Conservation (phyloP, 1,139 yeast species). For the Nematodospora anomalae region DNA sequence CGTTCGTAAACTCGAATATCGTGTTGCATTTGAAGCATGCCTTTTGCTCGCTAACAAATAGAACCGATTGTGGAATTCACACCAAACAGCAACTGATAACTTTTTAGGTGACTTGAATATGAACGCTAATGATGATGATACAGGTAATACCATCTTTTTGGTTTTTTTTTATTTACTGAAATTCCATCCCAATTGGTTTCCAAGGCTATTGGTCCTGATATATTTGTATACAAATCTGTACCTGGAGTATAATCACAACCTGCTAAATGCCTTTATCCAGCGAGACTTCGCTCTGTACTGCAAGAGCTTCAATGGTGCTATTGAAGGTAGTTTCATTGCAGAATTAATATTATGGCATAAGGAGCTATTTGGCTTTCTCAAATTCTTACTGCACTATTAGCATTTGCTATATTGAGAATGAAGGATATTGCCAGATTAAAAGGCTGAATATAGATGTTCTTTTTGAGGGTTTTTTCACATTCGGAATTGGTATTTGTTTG, state of each 20-base stretch:
- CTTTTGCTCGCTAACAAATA: conserved; percentile 34
- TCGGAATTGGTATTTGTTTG: conserved; percentile 52
- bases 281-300: conserved; percentile 25
- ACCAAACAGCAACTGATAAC: conserved; percentile 35
- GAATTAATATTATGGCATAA: conserved; percentile 28
- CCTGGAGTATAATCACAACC: conserved; percentile 33
- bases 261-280: conserved; percentile 27
- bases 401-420: conserved; percentile 32
- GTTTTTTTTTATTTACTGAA: conserved; percentile 31
- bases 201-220: conserved; percentile 33
- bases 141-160: conserved; percentile 31
- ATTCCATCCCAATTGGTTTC: conserved; percentile 36
- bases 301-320: conserved; percentile 28
- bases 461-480: conserved; percentile 64
- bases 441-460: conserved; percentile 69
- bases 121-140: conserved; percentile 32
- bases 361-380: conserved; percentile 27
- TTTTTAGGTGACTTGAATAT: conserved; percentile 28
- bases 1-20: conserved; percentile 24
- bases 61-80: conserved; percentile 32
- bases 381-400: conserved; percentile 38
- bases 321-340: conserved; percentile 36
- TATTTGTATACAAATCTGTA: conserved; percentile 33
- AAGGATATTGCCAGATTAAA: conserved; percentile 27
- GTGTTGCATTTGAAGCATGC: conserved; percentile 31